These are phyloP conservation scores for Trametes punicea DNA, from an alignment of 768 basidiomycete genomes.

Conservation along the genomic window DNA sequence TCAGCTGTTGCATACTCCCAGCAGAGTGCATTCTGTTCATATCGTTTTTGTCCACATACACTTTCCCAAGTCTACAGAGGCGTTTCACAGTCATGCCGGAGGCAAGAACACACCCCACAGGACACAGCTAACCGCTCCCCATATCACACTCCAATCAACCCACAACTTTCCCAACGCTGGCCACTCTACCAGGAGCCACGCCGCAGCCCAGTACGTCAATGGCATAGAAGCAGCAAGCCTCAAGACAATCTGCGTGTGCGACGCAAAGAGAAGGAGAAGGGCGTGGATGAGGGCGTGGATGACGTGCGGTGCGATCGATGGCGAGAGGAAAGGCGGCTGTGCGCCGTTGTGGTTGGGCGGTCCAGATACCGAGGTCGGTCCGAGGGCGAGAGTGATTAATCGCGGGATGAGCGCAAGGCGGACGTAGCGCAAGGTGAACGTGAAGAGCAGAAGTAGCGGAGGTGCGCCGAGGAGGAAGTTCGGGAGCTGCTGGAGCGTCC, in stretches of 20 bases:
- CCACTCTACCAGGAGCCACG: constrained; percentile 53
- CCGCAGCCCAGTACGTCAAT: constrained; percentile 82
- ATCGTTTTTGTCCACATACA: no score
- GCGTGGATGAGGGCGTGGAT: constrained; percentile 66
- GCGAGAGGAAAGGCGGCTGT: constrained; percentile 35
- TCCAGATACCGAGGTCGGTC: not conserved
- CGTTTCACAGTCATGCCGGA: constrained; percentile 83
- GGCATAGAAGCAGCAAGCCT: constrained; percentile 77
- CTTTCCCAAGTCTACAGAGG: not conserved
- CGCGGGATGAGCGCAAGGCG: constrained; percentile 14
- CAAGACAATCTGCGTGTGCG: constrained; percentile 86
- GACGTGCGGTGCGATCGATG: constrained; percentile 61
- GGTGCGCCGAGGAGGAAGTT: constrained; percentile 84
- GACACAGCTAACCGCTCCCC: constrained; percentile 67
- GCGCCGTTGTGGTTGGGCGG: not conserved
- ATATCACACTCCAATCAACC: constrained; percentile 75
- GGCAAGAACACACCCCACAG: constrained; percentile 87
- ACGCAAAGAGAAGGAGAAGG: constrained; percentile 67
- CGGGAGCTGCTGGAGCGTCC: constrained; percentile 78
- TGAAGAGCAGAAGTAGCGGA: constrained; percentile 50
- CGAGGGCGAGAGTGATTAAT: not conserved
- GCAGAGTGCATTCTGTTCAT: no score
- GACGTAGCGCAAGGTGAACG: constrained; percentile 31
- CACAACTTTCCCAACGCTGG: constrained; percentile 54
- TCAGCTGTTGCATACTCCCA: not conserved